Conservation (phyloP, 192 early-diverging fungal genomes). For the Pilobolus umbonatus region DNA sequence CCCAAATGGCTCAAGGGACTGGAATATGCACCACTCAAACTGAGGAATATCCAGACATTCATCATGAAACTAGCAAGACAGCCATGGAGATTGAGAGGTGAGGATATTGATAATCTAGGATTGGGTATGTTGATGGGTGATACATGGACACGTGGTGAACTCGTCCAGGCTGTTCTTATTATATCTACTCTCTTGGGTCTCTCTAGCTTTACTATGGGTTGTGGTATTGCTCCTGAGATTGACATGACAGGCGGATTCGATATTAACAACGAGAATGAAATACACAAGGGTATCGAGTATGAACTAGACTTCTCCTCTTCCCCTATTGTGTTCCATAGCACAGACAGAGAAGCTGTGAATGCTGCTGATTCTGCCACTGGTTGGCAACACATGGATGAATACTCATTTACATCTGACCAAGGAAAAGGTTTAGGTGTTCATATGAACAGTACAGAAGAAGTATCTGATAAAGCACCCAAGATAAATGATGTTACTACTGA, state of each 20-base stretch:
- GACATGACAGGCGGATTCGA: slow-evolving; percentile 49
- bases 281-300: slow-evolving; percentile 29
- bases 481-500: no score
- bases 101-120: slow-evolving; percentile 39
- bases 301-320: slow-evolving; percentile 20
- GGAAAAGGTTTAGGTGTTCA: background rate
- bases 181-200: slow-evolving; percentile 46
- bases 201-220: slow-evolving; percentile 47
- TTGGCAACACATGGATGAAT: slow-evolving; percentile 14
- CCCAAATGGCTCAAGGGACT: slow-evolving; percentile 47
- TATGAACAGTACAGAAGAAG: background rate
- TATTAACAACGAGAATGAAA: background rate
- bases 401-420: slow-evolving; percentile 3
- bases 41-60: slow-evolving; percentile 41
- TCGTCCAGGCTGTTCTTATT: slow-evolving; percentile 50
- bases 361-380: slow-evolving; percentile 8
- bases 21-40: slow-evolving; percentile 41
- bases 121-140: slow-evolving; percentile 24
- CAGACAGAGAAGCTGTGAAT: background rate
- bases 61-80: slow-evolving; percentile 46
- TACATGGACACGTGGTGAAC: slow-evolving; percentile 48
- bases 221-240: slow-evolving; percentile 52
- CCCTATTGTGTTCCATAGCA: background rate
- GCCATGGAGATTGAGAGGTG: slow-evolving; percentile 44
- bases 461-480: no score